phyloP scores from a whole-genome alignment of 2,329 filamentous ascomycete species.

The Bipolaris oryzae region DNA sequence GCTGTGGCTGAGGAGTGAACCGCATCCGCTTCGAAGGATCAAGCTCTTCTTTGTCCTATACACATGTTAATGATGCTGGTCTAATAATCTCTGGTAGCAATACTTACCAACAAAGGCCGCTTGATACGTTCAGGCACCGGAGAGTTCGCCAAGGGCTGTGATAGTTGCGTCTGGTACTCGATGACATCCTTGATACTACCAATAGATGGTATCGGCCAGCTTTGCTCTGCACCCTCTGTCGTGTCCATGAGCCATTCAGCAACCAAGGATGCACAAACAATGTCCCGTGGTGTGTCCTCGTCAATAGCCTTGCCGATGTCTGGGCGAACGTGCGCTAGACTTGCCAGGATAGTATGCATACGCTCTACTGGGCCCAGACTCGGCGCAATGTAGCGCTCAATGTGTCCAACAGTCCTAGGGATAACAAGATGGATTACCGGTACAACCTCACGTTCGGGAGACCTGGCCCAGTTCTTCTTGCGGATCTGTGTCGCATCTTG shows the following conservation, averaged over 20 bases:
- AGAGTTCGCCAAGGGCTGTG: conserved; percentile 23
- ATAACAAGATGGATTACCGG: conserved; percentile 51
- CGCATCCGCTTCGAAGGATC: conserved; percentile 45
- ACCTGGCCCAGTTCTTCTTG: conserved; percentile 32
- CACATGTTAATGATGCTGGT: background rate
- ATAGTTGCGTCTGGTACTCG: conserved; percentile 36
- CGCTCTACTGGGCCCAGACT: conserved; percentile 26
- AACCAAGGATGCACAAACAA: conserved; percentile 33
- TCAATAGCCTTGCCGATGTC: conserved; percentile 44
- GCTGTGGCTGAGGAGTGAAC: conserved; percentile 38
- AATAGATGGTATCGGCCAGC: conserved; percentile 41
- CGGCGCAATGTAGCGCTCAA: conserved; percentile 48
- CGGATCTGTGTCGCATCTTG: conserved; percentile 33
- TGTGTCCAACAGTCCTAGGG: conserved; percentile 52
- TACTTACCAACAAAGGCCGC: conserved; percentile 35
- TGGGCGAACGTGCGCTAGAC: conserved; percentile 39
- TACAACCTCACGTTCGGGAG: conserved; percentile 22
- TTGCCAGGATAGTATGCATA: conserved; percentile 47
- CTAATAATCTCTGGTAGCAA: background rate
- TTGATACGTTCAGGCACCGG: conserved; percentile 32
- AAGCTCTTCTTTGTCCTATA: conserved; percentile 29
- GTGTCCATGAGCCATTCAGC: conserved; percentile 31
- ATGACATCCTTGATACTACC: conserved; percentile 40
- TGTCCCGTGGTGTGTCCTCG: conserved; percentile 31
- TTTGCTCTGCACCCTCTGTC: conserved; percentile 9